Base-by-base conservation (phyloP, 2,329 filamentous ascomycete genomes). In the Fusarium sp. region DNA sequence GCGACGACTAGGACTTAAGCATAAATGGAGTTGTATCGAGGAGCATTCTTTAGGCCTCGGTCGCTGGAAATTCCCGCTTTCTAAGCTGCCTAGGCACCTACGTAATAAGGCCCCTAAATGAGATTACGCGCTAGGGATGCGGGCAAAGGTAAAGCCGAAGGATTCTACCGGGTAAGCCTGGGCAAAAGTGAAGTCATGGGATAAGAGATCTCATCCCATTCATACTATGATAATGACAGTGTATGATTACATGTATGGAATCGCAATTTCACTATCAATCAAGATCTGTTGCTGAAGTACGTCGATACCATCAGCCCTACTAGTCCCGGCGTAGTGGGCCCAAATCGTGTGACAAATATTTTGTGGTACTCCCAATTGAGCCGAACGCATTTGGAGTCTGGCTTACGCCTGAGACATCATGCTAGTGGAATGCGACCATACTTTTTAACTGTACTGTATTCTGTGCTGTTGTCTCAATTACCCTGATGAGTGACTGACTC, bases 301-400 rank as follows among this genome's bases (percentile, higher is more conserved):
- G 1, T 37, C 5, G 3, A n/a, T n/a, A 10, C 34, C 18, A n/a
- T 37, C 34, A n/a, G 34, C 34, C 34, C 34, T 37, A 37, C 18
- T 12, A 5, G 18, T n/a, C 4, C 5, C 3, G 11, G 34, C 10
- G 3, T 10, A 7, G 18, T 18, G 34, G 18, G 34, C 18, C 34
- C 5, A 11, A 4, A n/a, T 12, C 18, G 10, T 37, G 34, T 5
- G 0, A 4, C 5, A 37, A 6, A n/a, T n/a, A n/a, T n/a, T 3
- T 4, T 11, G 18, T n/a, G 34, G 34, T n/a, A 5, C 1, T 11
- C 16, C 5, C 16, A 18, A n/a, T n/a, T 11, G 10, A n/a, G 18
- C 34, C 10, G 3, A 5, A 6, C 6, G 18, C 34, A 28, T 28
- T 28, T 5, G 11, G 11, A 28, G 2, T 25, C 6, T 2, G 23